These are phyloP conservation scores for Silene conica DNA, from an alignment of 148 eudicot species.

Conservation along the genomic window DNA sequence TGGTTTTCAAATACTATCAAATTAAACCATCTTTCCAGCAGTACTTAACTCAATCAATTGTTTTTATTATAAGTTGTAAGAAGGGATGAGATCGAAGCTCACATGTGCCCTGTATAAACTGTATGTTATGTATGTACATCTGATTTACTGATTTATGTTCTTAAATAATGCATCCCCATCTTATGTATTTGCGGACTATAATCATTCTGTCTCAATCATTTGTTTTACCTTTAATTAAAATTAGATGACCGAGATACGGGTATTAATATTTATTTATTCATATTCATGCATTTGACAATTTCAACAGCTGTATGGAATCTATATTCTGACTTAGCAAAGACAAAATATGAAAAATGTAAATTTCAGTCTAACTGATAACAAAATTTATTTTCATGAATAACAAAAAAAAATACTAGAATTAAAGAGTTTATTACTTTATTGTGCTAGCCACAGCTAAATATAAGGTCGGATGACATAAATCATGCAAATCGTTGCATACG, in stretches of 20 bases:
- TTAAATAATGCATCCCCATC: conserved; percentile 11
- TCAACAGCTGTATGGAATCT: conserved; percentile 39
- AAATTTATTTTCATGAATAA: not conserved
- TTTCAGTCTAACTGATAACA: conserved; percentile 21
- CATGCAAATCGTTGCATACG: not conserved
- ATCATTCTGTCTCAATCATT: not conserved
- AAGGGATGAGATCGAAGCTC: conserved; percentile 18
- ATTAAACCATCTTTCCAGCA: conserved; percentile 10
- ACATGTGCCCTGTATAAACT: conserved; percentile 25
- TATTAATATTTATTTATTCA: not conserved
- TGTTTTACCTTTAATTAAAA: no score
- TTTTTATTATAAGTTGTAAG: conserved; percentile 14
- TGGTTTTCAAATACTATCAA: not conserved
- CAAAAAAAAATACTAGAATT: not conserved
- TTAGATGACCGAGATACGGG: no score
- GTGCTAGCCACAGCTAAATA: conserved; percentile 3
- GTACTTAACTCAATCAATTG: conserved; percentile 23
- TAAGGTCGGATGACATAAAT: conserved; percentile 9
- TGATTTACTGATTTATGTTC: conserved; percentile 19
- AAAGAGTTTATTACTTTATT: not conserved
- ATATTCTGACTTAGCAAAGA: conserved; percentile 33
- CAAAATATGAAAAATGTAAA: conserved; percentile 29
- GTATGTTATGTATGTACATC: conserved; percentile 12
- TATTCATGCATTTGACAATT: conserved; percentile 30
- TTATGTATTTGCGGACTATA: not conserved